Conservation (phyloP, 169 alveolate species). For the Amoebophrya sp. region DNA sequence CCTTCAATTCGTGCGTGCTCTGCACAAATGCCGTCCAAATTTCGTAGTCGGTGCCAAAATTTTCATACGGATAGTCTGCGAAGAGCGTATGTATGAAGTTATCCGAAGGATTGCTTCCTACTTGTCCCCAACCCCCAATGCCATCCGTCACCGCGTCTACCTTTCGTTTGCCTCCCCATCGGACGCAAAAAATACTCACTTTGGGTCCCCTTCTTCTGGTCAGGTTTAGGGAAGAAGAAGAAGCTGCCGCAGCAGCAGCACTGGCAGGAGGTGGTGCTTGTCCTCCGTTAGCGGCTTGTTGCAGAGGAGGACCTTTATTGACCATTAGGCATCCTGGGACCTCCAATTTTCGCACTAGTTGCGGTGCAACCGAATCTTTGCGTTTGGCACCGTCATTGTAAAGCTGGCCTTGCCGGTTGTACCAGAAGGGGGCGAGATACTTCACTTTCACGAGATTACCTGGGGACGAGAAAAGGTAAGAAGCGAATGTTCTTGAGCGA, state of each 20-base stretch:
- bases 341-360: background rate
- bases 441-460: background rate
- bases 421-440: background rate
- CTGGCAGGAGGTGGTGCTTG: too few species aligned
- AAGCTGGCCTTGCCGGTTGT: slow-evolving; percentile 14
- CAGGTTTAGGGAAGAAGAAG: too few species aligned
- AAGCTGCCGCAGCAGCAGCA: too few species aligned
- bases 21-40: background rate
- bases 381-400: background rate
- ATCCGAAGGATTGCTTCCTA: background rate
- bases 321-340: too few species aligned
- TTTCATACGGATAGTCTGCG: background rate
- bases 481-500: too few species aligned
- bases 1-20: background rate
- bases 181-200: background rate
- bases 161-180: slow-evolving; percentile 6
- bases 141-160: background rate
- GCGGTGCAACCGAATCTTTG: background rate
- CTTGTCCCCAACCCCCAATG: slow-evolving; percentile 19
- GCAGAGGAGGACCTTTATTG: too few species aligned
- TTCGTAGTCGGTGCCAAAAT: background rate
- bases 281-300: too few species aligned
- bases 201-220: background rate
- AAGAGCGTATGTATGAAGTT: background rate
- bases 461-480: too few species aligned